phyloP scores from a whole-genome alignment of 768 basidiomycete genomes.

The Terana coerulea region DNA sequence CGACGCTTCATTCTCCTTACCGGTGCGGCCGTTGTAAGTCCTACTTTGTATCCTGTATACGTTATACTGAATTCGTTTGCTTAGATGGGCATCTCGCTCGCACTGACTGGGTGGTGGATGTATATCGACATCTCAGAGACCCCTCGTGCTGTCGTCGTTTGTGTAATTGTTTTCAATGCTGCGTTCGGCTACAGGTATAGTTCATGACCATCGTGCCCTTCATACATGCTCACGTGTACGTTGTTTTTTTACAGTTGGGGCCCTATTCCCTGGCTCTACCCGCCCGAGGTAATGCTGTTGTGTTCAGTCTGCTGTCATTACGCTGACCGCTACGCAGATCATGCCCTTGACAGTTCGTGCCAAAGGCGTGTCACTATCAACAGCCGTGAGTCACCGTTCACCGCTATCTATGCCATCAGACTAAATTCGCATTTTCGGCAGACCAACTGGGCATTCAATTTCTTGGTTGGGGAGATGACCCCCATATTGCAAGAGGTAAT shows the following conservation, averaged over 20 bases:
- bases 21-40: slow-evolving; percentile 73
- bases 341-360: slow-evolving; percentile 87
- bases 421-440: neutral
- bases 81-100: slow-evolving; percentile 80
- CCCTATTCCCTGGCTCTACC: slow-evolving; percentile 84
- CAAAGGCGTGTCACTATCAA: slow-evolving; percentile 94
- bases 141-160: slow-evolving; percentile 81
- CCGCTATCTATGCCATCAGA: neutral
- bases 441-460: slow-evolving; percentile 85
- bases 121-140: slow-evolving; percentile 84
- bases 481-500: slow-evolving; percentile 86
- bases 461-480: slow-evolving; percentile 83
- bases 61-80: neutral
- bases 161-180: slow-evolving; percentile 91
- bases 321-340: slow-evolving; percentile 46
- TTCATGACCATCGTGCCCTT: neutral
- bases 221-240: slow-evolving; percentile 1
- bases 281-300: slow-evolving; percentile 60
- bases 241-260: slow-evolving; percentile 58
- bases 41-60: neutral
- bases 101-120: slow-evolving; percentile 90
- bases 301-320: neutral
- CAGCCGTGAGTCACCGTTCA: slow-evolving; percentile 41
- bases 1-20: slow-evolving; percentile 82
- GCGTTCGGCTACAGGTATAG: slow-evolving; percentile 84